Conservation (phyloP, 805 yeast species). For the Starmerella potacharoeniae region DNA sequence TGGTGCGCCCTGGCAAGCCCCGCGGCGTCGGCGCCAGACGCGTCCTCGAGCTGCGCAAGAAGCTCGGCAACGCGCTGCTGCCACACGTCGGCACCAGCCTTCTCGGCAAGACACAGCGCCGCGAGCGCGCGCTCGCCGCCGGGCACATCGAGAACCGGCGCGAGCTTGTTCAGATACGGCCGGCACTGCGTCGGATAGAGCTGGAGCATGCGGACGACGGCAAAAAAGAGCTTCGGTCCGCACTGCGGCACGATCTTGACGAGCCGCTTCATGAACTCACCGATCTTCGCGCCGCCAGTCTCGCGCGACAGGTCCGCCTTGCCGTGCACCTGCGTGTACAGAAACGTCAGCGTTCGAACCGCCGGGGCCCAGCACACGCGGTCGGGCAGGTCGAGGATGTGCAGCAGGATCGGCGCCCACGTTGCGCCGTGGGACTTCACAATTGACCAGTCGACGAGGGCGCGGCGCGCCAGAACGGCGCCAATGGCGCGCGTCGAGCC, state of each 20-base stretch:
- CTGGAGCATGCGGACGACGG: conserved; percentile 9
- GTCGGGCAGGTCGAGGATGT: conserved; percentile 31
- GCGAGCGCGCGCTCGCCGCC: conserved; percentile 13
- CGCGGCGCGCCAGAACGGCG: conserved; percentile 25
- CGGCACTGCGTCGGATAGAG: conserved; percentile 22
- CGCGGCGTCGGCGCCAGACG: not conserved
- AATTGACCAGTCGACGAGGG: conserved; percentile 24
- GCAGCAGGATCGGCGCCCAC: conserved; percentile 32
- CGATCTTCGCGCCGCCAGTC: conserved; percentile 65
- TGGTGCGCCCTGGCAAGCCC: not conserved
- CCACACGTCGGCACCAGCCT: conserved; percentile 17
- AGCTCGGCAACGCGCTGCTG: not conserved
- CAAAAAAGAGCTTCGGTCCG: not conserved
- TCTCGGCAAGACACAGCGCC: conserved; percentile 16
- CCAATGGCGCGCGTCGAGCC: conserved; percentile 33
- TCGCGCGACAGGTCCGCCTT: conserved; percentile 80
- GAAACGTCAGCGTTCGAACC: conserved; percentile 22
- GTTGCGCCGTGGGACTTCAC: conserved; percentile 32
- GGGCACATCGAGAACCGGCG: not conserved
- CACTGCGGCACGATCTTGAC: conserved; percentile 21
- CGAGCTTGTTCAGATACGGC: conserved; percentile 17
- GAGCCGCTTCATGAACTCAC: conserved; percentile 39
- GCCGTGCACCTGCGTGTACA: conserved; percentile 37
- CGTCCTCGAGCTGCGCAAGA: not conserved
- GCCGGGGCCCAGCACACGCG: conserved; percentile 26